Percentiles rank a stretch among this genome's conserved stretches.
Conservation (phyloP, 345 rosid genomes). For the Hypericum perforatum region DNA sequence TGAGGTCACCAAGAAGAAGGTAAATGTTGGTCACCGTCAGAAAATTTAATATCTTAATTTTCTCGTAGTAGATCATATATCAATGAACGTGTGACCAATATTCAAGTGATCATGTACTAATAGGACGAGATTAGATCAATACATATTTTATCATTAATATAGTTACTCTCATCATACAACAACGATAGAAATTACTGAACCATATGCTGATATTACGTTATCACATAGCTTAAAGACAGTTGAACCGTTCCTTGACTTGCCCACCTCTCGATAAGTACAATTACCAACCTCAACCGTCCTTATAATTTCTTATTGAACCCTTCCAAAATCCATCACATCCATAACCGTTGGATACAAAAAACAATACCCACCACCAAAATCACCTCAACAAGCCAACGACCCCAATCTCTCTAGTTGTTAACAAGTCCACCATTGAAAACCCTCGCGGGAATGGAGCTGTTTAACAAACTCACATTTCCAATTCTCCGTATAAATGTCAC, state of each 20-base stretch:
- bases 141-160: too few species aligned
- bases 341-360: constrained; percentile 23
- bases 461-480: constrained; percentile 40
- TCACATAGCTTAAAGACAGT: constrained; percentile 13
- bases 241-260: constrained; percentile 43
- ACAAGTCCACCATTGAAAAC: constrained; percentile 30
- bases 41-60: too few species aligned
- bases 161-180: too few species aligned
- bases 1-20: too few species aligned
- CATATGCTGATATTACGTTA: constrained; percentile 1
- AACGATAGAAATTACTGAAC: too few species aligned
- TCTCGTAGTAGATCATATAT: too few species aligned
- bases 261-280: constrained; percentile 9
- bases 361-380: too few species aligned
- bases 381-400: constrained; percentile 20
- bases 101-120: too few species aligned
- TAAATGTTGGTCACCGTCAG: too few species aligned
- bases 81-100: too few species aligned
- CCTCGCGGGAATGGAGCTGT: constrained; percentile 52
- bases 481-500: neutral
- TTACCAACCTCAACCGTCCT: neutral
- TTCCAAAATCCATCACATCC: neutral
- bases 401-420: constrained; percentile 16
- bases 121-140: too few species aligned
- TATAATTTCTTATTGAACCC: neutral